Percentiles rank a stretch among this genome's conserved stretches.
Evolutionary conservation across 1,284 basidiomycete species (phyloP).

Genomic region (Pseudozyma flocculosa): DNA sequence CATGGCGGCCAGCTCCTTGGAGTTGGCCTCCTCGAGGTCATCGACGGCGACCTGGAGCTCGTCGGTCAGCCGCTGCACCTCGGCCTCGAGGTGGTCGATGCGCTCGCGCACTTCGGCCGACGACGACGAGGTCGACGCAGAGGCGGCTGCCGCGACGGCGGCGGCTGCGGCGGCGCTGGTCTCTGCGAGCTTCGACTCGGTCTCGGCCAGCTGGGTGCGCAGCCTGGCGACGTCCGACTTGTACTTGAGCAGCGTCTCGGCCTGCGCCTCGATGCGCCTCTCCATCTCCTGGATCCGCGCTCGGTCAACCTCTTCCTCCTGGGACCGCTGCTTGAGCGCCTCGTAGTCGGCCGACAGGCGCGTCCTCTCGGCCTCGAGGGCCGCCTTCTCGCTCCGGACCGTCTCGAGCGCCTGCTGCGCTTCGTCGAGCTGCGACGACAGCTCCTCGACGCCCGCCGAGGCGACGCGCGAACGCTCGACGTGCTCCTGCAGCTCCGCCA

Average conservation of each 20-base stretch:
- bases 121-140: background rate
- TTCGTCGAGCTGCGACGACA: background rate
- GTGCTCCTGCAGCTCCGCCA: slow-evolving; percentile 37
- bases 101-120: slow-evolving; percentile 12
- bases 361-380: background rate
- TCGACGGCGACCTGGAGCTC: slow-evolving; percentile 1
- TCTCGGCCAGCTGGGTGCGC: background rate
- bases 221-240: background rate
- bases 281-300: background rate
- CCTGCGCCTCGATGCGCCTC: background rate
- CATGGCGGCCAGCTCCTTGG: background rate
- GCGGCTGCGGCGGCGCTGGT: background rate
- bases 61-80: slow-evolving; percentile 16
- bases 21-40: no score
- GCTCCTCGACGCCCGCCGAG: slow-evolving; percentile 1
- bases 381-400: background rate
- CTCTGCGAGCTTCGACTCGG: background rate
- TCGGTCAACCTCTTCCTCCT: background rate
- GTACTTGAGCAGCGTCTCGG: background rate
- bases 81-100: slow-evolving; percentile 13
- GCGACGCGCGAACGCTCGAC: slow-evolving; percentile 10
- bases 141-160: background rate
- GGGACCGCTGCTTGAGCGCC: background rate
- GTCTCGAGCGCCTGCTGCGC: slow-evolving; percentile 1
- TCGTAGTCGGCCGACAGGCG: background rate